phyloP scores from a whole-genome alignment of 805 yeast genomes.

The Torulaspora quercuum region DNA sequence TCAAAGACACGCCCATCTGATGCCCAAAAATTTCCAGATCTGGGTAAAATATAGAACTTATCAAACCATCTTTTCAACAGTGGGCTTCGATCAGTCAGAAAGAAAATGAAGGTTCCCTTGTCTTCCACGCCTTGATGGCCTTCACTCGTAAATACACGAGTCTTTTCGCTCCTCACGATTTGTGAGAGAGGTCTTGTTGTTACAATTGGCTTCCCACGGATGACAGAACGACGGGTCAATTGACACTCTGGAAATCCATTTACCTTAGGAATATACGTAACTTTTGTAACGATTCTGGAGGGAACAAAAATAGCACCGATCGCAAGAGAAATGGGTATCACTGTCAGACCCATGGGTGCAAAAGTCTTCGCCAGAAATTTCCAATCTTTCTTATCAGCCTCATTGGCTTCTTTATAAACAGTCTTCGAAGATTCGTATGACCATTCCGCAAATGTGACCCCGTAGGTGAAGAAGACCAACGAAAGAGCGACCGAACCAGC shows the following conservation, averaged over 20 bases:
- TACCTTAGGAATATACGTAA: constrained; percentile 25
- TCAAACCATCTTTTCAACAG: constrained; percentile 17
- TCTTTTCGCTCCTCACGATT: constrained; percentile 20
- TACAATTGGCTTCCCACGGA: constrained; percentile 21
- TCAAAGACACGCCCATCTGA: constrained; percentile 33
- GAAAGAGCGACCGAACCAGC: constrained; percentile 26
- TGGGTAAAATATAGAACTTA: constrained; percentile 28
- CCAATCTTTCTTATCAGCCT: constrained; percentile 16
- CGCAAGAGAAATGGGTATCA: constrained; percentile 31
- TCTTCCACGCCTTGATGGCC: constrained; percentile 35
- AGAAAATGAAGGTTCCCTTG: constrained; percentile 28
- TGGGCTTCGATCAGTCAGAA: constrained; percentile 21
- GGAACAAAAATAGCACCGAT: constrained; percentile 24
- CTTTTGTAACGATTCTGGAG: constrained; percentile 30
- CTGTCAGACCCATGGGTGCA: constrained; percentile 26
- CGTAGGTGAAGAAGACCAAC: constrained; percentile 29
- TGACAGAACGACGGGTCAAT: constrained; percentile 24
- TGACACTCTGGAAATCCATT: constrained; percentile 22
- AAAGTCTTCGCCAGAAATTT: constrained; percentile 21
- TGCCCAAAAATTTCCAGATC: constrained; percentile 32
- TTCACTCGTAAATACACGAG: constrained; percentile 30
- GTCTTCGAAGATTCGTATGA: constrained; percentile 24
- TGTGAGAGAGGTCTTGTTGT: constrained; percentile 16
- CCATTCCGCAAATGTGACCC: constrained; percentile 31
- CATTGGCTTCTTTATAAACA: constrained; percentile 14